A percentile compares a stretch with the other conserved stretches of the same genome.
phyloP scores from a whole-genome alignment of 148 eudicot genomes.

The Nepenthes mirabilis region DNA sequence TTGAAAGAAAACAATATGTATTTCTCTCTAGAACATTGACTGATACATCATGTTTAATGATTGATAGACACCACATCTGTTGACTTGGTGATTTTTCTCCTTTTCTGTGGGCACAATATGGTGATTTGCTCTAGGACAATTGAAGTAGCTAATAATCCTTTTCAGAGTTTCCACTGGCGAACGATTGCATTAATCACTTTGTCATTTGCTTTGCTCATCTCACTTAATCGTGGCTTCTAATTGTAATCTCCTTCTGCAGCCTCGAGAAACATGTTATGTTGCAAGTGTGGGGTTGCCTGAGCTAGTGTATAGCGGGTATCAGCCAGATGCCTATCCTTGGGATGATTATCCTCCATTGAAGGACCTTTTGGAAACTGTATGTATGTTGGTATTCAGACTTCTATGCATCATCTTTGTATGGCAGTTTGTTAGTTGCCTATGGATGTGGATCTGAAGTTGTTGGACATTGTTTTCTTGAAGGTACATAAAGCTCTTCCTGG shows the following conservation, averaged over 20 bases:
- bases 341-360: constrained; percentile 64
- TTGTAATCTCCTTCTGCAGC: constrained; percentile 27
- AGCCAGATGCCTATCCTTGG: constrained; percentile 73
- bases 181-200: background rate
- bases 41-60: too few species aligned
- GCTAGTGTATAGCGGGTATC: constrained; percentile 68
- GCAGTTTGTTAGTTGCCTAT: background rate
- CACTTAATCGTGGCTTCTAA: background rate
- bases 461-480: constrained; percentile 22
- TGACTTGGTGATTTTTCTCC: too few species aligned
- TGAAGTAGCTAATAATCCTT: background rate
- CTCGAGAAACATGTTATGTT: constrained; percentile 83
- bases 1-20: too few species aligned
- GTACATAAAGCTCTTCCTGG: constrained; percentile 67
- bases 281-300: constrained; percentile 47
- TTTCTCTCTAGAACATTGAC: too few species aligned
- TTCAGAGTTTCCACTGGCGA: background rate
- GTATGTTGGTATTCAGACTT: background rate
- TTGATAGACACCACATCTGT: too few species aligned
- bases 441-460: background rate
- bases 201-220: background rate
- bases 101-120: too few species aligned
- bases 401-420: background rate
- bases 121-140: background rate
- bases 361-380: constrained; percentile 45